Evolutionary conservation across 352 stramenopile genomes (phyloP), one percentile per base, ranked within the genome.

Genomic region (Phytophthora hibernalis): DNA sequence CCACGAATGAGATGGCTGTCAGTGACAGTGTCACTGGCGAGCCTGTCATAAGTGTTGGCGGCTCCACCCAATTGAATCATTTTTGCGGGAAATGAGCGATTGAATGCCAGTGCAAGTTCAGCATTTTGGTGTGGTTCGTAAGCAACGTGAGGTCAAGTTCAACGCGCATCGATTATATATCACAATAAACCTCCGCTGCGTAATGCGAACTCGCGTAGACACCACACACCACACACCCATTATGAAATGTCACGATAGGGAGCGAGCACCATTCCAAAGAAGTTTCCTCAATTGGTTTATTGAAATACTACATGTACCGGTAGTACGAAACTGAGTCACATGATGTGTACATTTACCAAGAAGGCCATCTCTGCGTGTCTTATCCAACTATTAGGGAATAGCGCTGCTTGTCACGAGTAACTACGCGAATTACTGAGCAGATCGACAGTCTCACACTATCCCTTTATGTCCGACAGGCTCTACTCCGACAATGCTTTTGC

Each of bases 71-170:
- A n/a, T n/a, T n/a, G n/a, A n/a, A n/a, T 7, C 12, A 22, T 47
- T 12, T 9, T 47, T 22, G 18, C 15, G 18, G 40, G 26, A 24
- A 47, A 47, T 24, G 18, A 47, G 37, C 16, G 8, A 20, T 21
- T 44, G 44, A n/a, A 35, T 33, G 44, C 24, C 28, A 53, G 24
- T 54, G 24, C 42, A 15, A 20, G 37, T 43, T 15, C 37, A 43
- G 37, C 15, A 43, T 43, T 16, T 49, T 5, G 18, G 10, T n/a
- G 28, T 49, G 42, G 42, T 49, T 15, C 18, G 37, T 6, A 10
- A n/a, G 42, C 33, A 44, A 61, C 18, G 58, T 59, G 57, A 65
- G 11, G 56, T 56, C 33, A 57, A 64, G 47, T 65, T 52, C 35
- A 59, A 49, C 20, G 11, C 42, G 0, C 4, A 30, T 13, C 10